A percentile compares a stretch with the other conserved stretches of the same genome.
Evolutionary conservation across 1,284 basidiomycete species (phyloP).

Genomic region (Cystobasidium sp.): DNA sequence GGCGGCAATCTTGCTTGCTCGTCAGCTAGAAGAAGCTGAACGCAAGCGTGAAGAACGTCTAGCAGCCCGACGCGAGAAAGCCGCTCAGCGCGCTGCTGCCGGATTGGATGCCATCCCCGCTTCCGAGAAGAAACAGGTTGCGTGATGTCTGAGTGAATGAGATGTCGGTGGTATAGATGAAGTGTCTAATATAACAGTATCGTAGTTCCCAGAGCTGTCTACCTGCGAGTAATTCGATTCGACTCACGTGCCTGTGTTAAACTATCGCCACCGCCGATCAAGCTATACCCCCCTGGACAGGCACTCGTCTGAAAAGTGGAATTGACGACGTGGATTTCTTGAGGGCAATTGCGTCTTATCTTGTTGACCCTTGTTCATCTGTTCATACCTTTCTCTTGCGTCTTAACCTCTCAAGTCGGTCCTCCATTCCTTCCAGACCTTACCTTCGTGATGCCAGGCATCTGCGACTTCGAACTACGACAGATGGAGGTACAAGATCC

Average conservation of each 20-base stretch:
- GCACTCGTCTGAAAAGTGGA: too few species aligned
- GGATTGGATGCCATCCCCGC: not conserved
- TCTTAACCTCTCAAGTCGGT: not conserved
- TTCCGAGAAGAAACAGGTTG: constrained; percentile 3
- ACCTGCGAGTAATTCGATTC: too few species aligned
- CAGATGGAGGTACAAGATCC: constrained; percentile 14
- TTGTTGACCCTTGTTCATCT: too few species aligned
- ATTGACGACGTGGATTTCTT: too few species aligned
- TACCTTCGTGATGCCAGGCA: not conserved
- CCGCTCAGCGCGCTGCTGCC: not conserved
- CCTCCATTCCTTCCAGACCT: not conserved
- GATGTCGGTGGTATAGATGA: not conserved
- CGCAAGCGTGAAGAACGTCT: constrained; percentile 29
- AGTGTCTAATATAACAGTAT: not conserved
- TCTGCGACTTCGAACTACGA: not conserved
- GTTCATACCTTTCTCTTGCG: not conserved
- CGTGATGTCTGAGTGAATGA: not conserved
- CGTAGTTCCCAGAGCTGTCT: too few species aligned
- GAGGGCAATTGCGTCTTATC: too few species aligned
- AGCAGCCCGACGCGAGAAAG: constrained; percentile 1
- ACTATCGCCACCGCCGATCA: too few species aligned
- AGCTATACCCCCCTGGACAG: too few species aligned
- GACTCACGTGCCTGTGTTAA: too few species aligned
- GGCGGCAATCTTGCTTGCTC: constrained; percentile 29
- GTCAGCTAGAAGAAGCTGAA: constrained; percentile 39